Evolutionary conservation across 2,329 filamentous ascomycete genomes (phyloP).

Genomic region (Conoideocrella luteorostrata): DNA sequence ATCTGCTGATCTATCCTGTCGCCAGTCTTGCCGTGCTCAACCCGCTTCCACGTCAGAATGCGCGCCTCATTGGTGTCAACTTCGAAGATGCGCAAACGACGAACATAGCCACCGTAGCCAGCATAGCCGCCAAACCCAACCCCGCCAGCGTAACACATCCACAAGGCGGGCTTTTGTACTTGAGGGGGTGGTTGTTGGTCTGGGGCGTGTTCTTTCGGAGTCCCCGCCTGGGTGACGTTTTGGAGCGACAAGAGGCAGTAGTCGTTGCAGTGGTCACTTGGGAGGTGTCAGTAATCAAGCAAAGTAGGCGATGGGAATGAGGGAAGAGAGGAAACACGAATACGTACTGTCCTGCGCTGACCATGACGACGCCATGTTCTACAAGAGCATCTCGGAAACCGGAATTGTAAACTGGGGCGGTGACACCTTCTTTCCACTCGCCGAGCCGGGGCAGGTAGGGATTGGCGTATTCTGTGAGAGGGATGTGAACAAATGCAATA

Average conservation of each 20-base stretch:
- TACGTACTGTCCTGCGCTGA: conserved; percentile 83
- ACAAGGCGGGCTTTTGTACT: conserved; percentile 58
- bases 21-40: conserved; percentile 58
- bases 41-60: conserved; percentile 86
- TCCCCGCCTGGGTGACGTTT: conserved; percentile 19
- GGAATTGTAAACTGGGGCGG: conserved; percentile 82
- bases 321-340: neutral
- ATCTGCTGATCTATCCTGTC: conserved; percentile 57
- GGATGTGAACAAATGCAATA: conserved; percentile 95
- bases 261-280: conserved; percentile 88
- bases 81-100: conserved; percentile 82
- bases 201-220: neutral
- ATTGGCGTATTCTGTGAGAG: conserved; percentile 78
- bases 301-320: neutral
- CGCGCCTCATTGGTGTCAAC: conserved; percentile 86
- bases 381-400: conserved; percentile 88
- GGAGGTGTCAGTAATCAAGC: conserved; percentile 13
- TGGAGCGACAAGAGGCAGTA: conserved; percentile 70
- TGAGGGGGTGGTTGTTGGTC: conserved; percentile 9
- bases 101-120: conserved; percentile 79
- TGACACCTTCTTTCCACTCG: conserved; percentile 74
- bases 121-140: conserved; percentile 92
- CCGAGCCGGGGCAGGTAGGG: conserved; percentile 55
- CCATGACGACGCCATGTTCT: conserved; percentile 76
- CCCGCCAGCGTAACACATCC: conserved; percentile 98